These are phyloP conservation scores for Ophiorrhiza pumila DNA, from an alignment of 257 asterid species.

Conservation along the genomic window DNA sequence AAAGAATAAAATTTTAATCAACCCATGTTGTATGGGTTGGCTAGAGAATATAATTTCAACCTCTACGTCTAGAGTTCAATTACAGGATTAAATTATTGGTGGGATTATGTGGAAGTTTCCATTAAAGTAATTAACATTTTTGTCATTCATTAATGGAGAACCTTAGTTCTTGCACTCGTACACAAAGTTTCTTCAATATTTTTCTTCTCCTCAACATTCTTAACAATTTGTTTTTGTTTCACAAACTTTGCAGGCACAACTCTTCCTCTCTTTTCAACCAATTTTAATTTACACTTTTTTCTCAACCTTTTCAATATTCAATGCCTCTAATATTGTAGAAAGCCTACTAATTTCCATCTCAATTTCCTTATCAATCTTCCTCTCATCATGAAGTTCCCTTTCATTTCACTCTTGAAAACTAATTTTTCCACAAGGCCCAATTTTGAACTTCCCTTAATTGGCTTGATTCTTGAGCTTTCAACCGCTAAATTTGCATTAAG, in stretches of 20 bases:
- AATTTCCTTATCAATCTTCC: constrained; percentile 65
- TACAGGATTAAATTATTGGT: too few species aligned
- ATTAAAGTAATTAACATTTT: too few species aligned
- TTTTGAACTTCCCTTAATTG: constrained; percentile 16
- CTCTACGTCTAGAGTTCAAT: too few species aligned
- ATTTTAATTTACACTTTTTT: constrained; percentile 36
- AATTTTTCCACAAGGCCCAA: constrained; percentile 23
- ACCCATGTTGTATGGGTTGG: too few species aligned
- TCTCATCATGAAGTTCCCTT: constrained; percentile 43
- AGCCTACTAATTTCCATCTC: constrained; percentile 58
- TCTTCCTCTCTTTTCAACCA: constrained; percentile 47
- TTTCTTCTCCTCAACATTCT: constrained; percentile 31
- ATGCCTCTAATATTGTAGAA: constrained; percentile 54
- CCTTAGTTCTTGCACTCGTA: constrained; percentile 33
- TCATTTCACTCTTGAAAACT: constrained; percentile 17
- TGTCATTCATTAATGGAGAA: too few species aligned
- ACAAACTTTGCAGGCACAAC: constrained; percentile 61
- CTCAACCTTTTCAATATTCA: constrained; percentile 57
- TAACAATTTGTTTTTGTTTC: constrained; percentile 45
- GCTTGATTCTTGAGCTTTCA: constrained; percentile 34
- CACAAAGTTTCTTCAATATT: constrained; percentile 31
- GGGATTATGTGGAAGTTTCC: too few species aligned
- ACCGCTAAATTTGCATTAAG: constrained; percentile 20
- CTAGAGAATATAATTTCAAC: too few species aligned
- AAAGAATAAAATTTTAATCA: too few species aligned